These are phyloP conservation scores for Arachnopeziza araneosa DNA, from an alignment of 2,329 filamentous ascomycete genomes.

Conservation along the genomic window DNA sequence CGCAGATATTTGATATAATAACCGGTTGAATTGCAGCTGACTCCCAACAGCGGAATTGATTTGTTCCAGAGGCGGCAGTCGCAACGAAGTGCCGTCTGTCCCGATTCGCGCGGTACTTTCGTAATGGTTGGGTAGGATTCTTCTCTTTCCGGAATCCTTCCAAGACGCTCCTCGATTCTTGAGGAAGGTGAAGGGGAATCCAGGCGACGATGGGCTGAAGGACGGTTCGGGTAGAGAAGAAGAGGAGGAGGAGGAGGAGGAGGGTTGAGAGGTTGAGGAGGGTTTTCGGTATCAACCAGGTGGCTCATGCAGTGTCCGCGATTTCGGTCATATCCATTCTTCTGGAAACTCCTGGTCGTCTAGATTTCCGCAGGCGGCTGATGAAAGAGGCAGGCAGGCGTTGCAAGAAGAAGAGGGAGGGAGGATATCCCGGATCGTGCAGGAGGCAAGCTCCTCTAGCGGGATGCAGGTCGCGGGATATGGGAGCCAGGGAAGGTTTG, in stretches of 20 bases:
- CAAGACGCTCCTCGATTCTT: conserved; percentile 7
- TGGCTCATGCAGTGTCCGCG: conserved; percentile 29
- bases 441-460: not conserved
- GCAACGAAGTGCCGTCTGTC: conserved; percentile 23
- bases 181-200: conserved; percentile 12
- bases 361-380: conserved; percentile 20
- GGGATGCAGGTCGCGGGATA: not conserved
- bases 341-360: conserved; percentile 29
- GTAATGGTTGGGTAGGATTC: conserved; percentile 8
- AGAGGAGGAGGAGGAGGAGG: conserved; percentile 14
- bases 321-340: conserved; percentile 26
- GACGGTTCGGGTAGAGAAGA: not conserved
- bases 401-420: not conserved
- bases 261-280: conserved; percentile 18
- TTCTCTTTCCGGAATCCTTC: conserved; percentile 7
- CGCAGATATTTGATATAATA: conserved; percentile 14
- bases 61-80: conserved; percentile 21
- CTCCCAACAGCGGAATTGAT: conserved; percentile 12
- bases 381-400: not conserved
- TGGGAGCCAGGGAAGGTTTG: not conserved
- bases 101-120: conserved; percentile 17
- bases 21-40: conserved; percentile 21
- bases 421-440: not conserved
- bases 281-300: conserved; percentile 14
- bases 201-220: not conserved